These are phyloP conservation scores for Microdochium paspali DNA, from an alignment of 2,329 filamentous ascomycete species.

Conservation along the genomic window DNA sequence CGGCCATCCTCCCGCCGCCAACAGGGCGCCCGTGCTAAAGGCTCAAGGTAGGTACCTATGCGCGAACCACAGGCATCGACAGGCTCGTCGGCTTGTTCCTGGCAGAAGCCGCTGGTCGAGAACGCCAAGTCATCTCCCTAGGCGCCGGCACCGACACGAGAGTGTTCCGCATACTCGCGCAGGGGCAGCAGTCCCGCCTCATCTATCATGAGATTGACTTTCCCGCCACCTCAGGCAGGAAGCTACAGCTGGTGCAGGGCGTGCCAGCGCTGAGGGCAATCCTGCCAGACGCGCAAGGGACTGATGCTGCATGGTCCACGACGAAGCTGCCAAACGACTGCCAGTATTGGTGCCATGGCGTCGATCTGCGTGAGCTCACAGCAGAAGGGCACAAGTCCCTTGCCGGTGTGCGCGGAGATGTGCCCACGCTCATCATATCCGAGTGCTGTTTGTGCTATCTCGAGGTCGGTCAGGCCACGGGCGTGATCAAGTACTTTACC, in stretches of 20 bases:
- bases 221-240: conserved; percentile 58
- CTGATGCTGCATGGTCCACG: background rate
- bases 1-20: background rate
- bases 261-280: conserved; percentile 30
- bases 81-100: conserved; percentile 67
- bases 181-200: conserved; percentile 30
- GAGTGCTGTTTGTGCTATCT: conserved; percentile 96
- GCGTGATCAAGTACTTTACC: conserved; percentile 57
- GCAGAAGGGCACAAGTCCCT: conserved; percentile 16
- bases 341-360: conserved; percentile 48
- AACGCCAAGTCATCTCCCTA: conserved; percentile 78
- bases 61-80: conserved; percentile 78
- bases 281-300: conserved; percentile 21
- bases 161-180: conserved; percentile 62
- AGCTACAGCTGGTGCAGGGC: conserved; percentile 45
- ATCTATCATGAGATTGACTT: conserved; percentile 94
- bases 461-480: conserved; percentile 50
- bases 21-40: conserved; percentile 9
- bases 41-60: conserved; percentile 66
- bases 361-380: conserved; percentile 60
- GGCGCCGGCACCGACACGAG: conserved; percentile 92
- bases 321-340: conserved; percentile 23
- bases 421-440: conserved; percentile 80
- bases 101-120: conserved; percentile 17
- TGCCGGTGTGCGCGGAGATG: conserved; percentile 36